Conservation (phyloP, 305 asterid genomes). For the Solanum aculeatissimum region DNA sequence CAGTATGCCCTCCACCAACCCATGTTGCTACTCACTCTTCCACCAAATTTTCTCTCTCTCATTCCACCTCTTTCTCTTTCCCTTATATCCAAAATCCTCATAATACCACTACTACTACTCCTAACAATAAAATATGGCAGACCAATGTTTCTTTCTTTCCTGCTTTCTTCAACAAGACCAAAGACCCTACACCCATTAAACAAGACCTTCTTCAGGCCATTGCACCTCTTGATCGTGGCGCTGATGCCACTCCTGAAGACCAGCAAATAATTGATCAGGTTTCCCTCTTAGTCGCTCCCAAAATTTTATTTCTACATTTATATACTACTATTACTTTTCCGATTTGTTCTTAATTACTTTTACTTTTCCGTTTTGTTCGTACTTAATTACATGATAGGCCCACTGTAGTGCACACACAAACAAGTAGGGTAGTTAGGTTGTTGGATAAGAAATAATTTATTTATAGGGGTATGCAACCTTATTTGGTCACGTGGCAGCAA, state of each 20-base stretch:
- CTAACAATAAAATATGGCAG: slow-evolving; percentile 41
- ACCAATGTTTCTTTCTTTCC: slow-evolving; percentile 64
- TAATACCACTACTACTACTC: background rate
- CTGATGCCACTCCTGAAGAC: slow-evolving; percentile 75
- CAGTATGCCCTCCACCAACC: background rate
- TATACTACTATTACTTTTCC: background rate
- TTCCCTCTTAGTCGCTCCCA: background rate
- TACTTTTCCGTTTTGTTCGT: background rate
- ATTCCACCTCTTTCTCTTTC: slow-evolving; percentile 2
- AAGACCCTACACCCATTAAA: slow-evolving; percentile 43
- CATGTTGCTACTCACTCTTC: background rate
- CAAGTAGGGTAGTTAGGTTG: no score
- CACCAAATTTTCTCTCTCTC: background rate
- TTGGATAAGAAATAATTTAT: no score
- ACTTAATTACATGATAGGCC: no score
- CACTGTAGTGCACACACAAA: no score
- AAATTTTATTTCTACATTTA: background rate
- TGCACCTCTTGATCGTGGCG: slow-evolving; percentile 83
- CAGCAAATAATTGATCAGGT: slow-evolving; percentile 53
- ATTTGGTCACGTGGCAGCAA: no score
- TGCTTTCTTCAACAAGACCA: slow-evolving; percentile 37
- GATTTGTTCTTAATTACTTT: background rate
- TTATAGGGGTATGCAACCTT: no score
- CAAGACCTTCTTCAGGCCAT: slow-evolving; percentile 75
- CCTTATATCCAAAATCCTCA: slow-evolving; percentile 1